Conservation (phyloP, 768 basidiomycete species). For the Pulveroboletus sp. region DNA sequence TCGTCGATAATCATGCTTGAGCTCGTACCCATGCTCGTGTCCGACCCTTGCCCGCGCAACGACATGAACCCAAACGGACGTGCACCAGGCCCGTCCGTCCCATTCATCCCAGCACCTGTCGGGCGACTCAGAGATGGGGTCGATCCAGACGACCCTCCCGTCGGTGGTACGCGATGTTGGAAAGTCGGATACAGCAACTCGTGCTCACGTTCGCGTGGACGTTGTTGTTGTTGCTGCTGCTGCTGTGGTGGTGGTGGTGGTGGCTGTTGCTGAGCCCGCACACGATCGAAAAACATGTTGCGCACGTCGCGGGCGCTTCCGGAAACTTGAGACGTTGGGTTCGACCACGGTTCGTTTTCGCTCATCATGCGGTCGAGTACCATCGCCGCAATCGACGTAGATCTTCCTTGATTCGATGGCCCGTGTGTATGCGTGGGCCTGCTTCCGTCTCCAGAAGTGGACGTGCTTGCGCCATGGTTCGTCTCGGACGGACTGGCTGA, state of each 20-base stretch:
- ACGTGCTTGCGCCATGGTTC: slow-evolving; percentile 4
- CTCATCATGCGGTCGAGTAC: slow-evolving; percentile 19
- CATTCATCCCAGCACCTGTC: neutral
- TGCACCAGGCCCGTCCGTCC: slow-evolving; percentile 8
- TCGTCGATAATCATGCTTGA: slow-evolving; percentile 17
- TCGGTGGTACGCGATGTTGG: slow-evolving; percentile 8
- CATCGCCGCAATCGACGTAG: slow-evolving; percentile 16
- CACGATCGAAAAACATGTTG: slow-evolving; percentile 8
- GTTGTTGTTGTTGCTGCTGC: slow-evolving; percentile 9
- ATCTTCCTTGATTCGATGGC: slow-evolving; percentile 13
- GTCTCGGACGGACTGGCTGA: slow-evolving; percentile 2
- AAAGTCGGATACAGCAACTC: neutral
- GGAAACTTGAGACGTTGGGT: neutral
- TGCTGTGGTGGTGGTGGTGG: slow-evolving; percentile 9
- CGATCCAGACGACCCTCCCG: slow-evolving; percentile 7
- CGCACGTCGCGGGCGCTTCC: slow-evolving; percentile 7
- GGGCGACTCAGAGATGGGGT: slow-evolving; percentile 6
- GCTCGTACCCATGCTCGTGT: slow-evolving; percentile 14
- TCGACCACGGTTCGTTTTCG: slow-evolving; percentile 14
- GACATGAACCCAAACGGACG: slow-evolving; percentile 16
- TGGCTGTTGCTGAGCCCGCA: slow-evolving; percentile 15
- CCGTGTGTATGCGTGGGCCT: slow-evolving; percentile 5
- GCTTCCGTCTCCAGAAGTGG: neutral
- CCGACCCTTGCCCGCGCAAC: slow-evolving; percentile 16
- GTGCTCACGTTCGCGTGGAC: slow-evolving; percentile 4